These are phyloP conservation scores for Pulveroboletus ravenelii DNA, from an alignment of 768 basidiomycete genomes.

Conservation along the genomic window DNA sequence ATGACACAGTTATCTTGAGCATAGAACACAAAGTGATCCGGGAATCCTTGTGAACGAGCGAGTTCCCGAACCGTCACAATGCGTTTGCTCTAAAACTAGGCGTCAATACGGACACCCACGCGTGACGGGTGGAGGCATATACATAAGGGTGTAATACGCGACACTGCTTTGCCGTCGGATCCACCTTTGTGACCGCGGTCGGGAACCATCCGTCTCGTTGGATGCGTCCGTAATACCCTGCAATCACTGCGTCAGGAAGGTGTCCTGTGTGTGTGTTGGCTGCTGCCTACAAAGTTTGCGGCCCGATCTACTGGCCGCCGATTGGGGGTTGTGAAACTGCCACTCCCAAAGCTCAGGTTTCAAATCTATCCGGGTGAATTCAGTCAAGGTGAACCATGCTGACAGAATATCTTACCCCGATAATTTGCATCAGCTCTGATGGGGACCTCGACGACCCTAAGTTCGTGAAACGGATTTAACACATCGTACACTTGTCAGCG, in stretches of 20 bases:
- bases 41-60: slow-evolving; percentile 78
- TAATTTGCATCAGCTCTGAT: slow-evolving; percentile 59
- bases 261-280: not conserved
- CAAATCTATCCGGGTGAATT: slow-evolving; percentile 23
- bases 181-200: slow-evolving; percentile 75
- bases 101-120: not conserved
- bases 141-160: slow-evolving; percentile 65
- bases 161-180: slow-evolving; percentile 74
- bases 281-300: slow-evolving; percentile 44
- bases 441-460: slow-evolving; percentile 59
- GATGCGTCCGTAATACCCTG: slow-evolving; percentile 58
- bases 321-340: slow-evolving; percentile 56
- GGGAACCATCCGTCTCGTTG: slow-evolving; percentile 53
- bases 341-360: slow-evolving; percentile 49
- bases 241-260: slow-evolving; percentile 3
- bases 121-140: slow-evolving; percentile 29
- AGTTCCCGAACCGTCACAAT: slow-evolving; percentile 73
- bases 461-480: slow-evolving; percentile 2
- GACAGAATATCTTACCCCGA: slow-evolving; percentile 38
- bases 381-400: not conserved
- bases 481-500: not conserved
- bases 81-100: slow-evolving; percentile 50
- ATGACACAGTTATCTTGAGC: slow-evolving; percentile 48
- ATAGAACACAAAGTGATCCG: slow-evolving; percentile 65
- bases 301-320: slow-evolving; percentile 48